Evolutionary conservation across 2,329 filamentous ascomycete species (phyloP).

Genomic region (Botryotinia convoluta): DNA sequence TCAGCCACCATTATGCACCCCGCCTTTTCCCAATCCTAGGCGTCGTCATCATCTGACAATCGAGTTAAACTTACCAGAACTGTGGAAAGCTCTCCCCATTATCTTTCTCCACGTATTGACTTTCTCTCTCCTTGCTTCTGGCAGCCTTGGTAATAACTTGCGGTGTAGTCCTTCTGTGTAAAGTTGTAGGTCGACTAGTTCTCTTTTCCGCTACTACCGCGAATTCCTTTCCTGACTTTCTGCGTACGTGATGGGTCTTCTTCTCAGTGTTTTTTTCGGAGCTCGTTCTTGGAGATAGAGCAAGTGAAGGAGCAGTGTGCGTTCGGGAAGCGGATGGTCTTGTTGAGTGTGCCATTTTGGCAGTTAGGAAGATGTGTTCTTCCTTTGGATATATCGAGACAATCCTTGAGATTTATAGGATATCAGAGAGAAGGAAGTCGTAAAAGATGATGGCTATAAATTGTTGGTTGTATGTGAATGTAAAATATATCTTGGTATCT

Average conservation of each 20-base stretch:
- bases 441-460: background rate
- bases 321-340: conserved; percentile 32
- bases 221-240: conserved; percentile 34
- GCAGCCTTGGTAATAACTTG: conserved; percentile 26
- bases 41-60: conserved; percentile 1
- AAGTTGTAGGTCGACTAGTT: conserved; percentile 26
- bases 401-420: background rate
- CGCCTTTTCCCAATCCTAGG: conserved; percentile 37
- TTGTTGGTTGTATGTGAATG: background rate
- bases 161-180: conserved; percentile 28
- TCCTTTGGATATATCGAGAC: background rate
- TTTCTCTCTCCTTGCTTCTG: conserved; percentile 24
- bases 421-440: background rate
- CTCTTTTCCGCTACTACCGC: conserved; percentile 29
- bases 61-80: conserved; percentile 51
- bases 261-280: conserved; percentile 25
- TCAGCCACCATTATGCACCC: conserved; percentile 29
- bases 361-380: conserved; percentile 4
- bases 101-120: conserved; percentile 38
- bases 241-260: conserved; percentile 22
- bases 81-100: conserved; percentile 64
- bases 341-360: conserved; percentile 33
- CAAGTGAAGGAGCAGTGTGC: conserved; percentile 23
- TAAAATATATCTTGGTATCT: background rate
- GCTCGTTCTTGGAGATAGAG: conserved; percentile 28